Base-by-base conservation (phyloP, 306 rosid species). In the Vigna reflexopilosa region DNA sequence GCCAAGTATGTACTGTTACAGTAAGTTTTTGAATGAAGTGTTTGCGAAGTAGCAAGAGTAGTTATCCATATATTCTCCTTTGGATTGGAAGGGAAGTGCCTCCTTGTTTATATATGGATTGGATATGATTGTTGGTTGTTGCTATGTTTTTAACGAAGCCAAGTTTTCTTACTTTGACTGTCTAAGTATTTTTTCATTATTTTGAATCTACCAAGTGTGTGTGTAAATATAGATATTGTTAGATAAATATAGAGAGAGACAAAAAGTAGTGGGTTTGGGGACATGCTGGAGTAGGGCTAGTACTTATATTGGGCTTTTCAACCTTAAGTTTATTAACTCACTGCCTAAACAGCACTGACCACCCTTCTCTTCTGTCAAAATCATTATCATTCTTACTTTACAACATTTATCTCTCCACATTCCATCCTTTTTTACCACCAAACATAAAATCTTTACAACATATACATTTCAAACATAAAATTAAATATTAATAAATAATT, bases 81-180 rank as follows among this genome's bases (percentile, higher is more conserved):
- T 38, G 78, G 45, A 0, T 9, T 42, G 11, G 11, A 64, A 68
- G 13, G 45, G 32, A 85, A 85, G 32, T 71, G 73, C 52, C 76
- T 49, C 8, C 54, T 86, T 6, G 3, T 40, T 7, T 51, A 5
- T 50, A 10, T 32, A 5, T 70, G 10, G 20, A 52, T 52, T 62
- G 88, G 88, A 91, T 89, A 58, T 7, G 22, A 32, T 61, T 30
- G 89, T 59, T 73, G 30, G 3, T 91, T 91, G 90, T 87, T 84
- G 66, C 10, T 67, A 84, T 87, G 86, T 79, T 83, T 79, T 54
- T 65, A 73, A 69, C 61, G 51, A 14, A n/a, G 2, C 14, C 19
- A 2, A 8, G 13, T 51, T 9, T 2, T 61, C 20, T 56, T 3
- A 65, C 47, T 55, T 54, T 64, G 19, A 51, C 45, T 80, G 62